Conservation (phyloP, 495 filamentous ascomycete species). For the Xylaria venustula region DNA sequence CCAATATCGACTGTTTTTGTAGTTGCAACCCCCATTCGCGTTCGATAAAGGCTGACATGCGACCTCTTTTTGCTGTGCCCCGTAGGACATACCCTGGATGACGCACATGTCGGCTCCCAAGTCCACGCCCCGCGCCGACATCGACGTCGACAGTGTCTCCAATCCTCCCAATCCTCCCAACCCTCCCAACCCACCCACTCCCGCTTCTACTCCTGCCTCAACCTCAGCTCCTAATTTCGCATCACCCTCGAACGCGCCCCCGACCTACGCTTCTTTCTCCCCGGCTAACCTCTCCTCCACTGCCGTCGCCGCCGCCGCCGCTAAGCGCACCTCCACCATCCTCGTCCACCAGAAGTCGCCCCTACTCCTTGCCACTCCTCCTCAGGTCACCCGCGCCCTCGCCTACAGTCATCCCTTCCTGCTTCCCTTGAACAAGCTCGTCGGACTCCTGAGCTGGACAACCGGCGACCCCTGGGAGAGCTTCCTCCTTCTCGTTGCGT, state of each 20-base stretch:
- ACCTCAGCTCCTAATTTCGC: constrained; percentile 81
- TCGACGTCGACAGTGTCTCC: constrained; percentile 20
- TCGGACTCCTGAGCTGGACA: constrained; percentile 88
- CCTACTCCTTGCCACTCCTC: constrained; percentile 87
- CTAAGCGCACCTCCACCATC: constrained; percentile 80
- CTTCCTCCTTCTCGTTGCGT: constrained; percentile 79
- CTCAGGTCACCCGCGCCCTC: constrained; percentile 85
- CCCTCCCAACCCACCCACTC: too few relatives aligned
- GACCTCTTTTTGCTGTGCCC: constrained; percentile 15
- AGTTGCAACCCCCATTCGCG: background rate
- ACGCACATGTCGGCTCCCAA: constrained; percentile 49
- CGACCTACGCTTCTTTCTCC: constrained; percentile 83
- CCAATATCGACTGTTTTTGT: background rate
- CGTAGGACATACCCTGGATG: constrained; percentile 48
- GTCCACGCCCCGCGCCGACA: constrained; percentile 23
- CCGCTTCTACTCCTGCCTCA: constrained; percentile 70
- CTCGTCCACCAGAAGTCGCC: constrained; percentile 97
- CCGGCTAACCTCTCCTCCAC: constrained; percentile 68
- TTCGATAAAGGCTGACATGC: constrained; percentile 21
- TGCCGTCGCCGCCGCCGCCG: constrained; percentile 55
- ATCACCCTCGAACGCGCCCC: constrained; percentile 49
- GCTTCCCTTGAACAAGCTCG: constrained; percentile 76
- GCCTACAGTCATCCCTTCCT: constrained; percentile 95
- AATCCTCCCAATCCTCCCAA: constrained; percentile 32
- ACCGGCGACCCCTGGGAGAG: constrained; percentile 93